Percentiles rank a stretch among this genome's conserved stretches.
phyloP scores from a whole-genome alignment of 2,329 filamentous ascomycete genomes.

The Talaromyces verruculosus region DNA sequence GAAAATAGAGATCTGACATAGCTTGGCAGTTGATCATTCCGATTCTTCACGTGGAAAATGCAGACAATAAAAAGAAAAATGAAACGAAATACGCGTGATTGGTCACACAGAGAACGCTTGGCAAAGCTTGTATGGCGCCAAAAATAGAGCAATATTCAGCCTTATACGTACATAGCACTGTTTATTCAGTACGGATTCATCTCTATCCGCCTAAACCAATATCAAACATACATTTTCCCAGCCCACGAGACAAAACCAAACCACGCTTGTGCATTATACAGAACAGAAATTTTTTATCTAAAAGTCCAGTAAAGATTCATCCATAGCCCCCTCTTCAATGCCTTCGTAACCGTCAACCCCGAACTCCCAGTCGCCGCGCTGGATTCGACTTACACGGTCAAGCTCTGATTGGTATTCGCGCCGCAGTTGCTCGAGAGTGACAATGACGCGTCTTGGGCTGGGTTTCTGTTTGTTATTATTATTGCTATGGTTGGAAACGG shows the following conservation, averaged over 20 bases:
- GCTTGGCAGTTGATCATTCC: not conserved
- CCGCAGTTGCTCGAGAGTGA: constrained; percentile 82
- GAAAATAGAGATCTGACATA: not conserved
- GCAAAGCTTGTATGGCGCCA: constrained; percentile 11
- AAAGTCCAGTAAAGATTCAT: constrained; percentile 18
- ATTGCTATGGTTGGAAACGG: not conserved
- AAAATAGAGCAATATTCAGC: not conserved
- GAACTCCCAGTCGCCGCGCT: constrained; percentile 86
- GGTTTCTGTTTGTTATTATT: constrained; percentile 29
- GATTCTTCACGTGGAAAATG: not conserved
- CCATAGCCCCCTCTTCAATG: constrained; percentile 29
- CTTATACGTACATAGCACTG: not conserved
- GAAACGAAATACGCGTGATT: not conserved
- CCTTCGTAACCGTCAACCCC: constrained; percentile 37
- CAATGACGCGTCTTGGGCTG: constrained; percentile 65
- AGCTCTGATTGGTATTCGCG: constrained; percentile 88
- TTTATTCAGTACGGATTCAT: not conserved
- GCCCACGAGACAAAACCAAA: not conserved
- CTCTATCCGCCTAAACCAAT: not conserved
- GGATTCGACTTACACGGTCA: constrained; percentile 82
- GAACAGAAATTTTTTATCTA: not conserved
- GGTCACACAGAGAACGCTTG: not conserved
- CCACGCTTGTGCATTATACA: constrained; percentile 1
- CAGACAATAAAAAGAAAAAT: not conserved
- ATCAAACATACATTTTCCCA: not conserved